Base-by-base conservation (phyloP, 441 rosid genomes). In the Viola pubescens region DNA sequence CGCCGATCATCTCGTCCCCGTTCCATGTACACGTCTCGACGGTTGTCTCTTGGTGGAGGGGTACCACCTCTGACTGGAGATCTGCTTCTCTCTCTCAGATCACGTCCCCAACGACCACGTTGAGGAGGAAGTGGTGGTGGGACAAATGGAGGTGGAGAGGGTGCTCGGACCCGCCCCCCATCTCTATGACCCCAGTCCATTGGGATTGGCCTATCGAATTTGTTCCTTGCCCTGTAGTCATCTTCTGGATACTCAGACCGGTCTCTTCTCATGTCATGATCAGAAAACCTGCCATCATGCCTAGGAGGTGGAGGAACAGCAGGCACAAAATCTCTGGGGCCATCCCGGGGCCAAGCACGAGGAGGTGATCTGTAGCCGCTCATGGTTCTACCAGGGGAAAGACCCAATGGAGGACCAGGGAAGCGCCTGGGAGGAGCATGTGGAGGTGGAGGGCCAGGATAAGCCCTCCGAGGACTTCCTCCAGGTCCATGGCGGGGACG, bases 351-450 rank as follows among this genome's bases (percentile, higher is more conserved):
- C 85, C 82, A 84, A 54, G 72, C 83, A 54, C 81, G 90, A 54
- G 91, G 87, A 68, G 94, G 89, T 11, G 95, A 91, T 73, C 89
- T 80, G 64, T 72, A 88, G 56, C 89, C 82, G 58, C 76, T 82
- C 48, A 78, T 65, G 48, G 64, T 61, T 74, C 92, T 78, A 37
- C 77, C 74, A 61, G 96, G 89, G 34, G 94, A 91, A 52, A 79
- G 65, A 65, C 77, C 75, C 55, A 79, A 37, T n/a, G 82, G 86
- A 72, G 86, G 90, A 56, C 83, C 85, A 73, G 75, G 79, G 58
- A 73, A 75, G 65, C 79, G 83, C 65, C 86, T 70, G 4, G 82
- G 77, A 48, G 78, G 76, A 60, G 73, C 72, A 81, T 70, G 77
- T 37, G 63, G 63, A 59, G 77, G 75, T 34, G 74, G 82, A 40